These are phyloP conservation scores for Ogataea sp. DNA, from an alignment of 805 yeast genomes.

Conservation along the genomic window DNA sequence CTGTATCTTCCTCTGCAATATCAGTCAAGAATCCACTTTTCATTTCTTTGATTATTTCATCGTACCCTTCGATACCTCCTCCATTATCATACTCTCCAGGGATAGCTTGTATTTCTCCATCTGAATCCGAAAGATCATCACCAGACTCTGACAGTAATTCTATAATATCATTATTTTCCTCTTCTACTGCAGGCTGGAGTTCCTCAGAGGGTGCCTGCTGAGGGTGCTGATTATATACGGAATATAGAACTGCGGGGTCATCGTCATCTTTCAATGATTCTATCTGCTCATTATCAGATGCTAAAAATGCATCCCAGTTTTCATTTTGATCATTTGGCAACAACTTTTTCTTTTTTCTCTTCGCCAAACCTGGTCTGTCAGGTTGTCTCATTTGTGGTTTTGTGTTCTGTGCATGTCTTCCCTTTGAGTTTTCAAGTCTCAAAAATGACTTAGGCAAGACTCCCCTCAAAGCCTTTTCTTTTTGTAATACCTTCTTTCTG, in stretches of 20 bases:
- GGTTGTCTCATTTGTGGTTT: neutral
- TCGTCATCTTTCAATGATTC: neutral
- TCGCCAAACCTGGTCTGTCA: constrained; percentile 13
- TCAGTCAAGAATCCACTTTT: constrained; percentile 8
- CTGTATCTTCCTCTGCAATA: constrained; percentile 18
- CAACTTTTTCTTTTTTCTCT: constrained; percentile 4
- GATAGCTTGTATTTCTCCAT: neutral
- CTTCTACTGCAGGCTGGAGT: neutral
- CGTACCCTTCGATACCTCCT: constrained; percentile 5
- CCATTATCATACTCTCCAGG: constrained; percentile 2
- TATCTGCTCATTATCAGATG: constrained; percentile 5
- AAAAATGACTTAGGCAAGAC: constrained; percentile 20
- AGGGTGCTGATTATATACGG: too few species aligned
- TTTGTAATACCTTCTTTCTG: constrained; percentile 13
- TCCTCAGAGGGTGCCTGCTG: neutral
- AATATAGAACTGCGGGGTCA: neutral
- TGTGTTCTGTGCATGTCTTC: too few species aligned
- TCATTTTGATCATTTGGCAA: too few species aligned
- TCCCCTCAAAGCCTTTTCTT: constrained; percentile 15
- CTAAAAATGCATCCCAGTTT: constrained; percentile 7
- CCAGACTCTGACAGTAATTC: neutral
- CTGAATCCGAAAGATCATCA: constrained; percentile 1
- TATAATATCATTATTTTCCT: neutral
- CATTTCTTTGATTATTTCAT: constrained; percentile 1
- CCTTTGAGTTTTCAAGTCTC: constrained; percentile 4